These are phyloP conservation scores for Echinochloa phyllopogon DNA, from an alignment of 176 grass and related monocot species.

Conservation along the genomic window DNA sequence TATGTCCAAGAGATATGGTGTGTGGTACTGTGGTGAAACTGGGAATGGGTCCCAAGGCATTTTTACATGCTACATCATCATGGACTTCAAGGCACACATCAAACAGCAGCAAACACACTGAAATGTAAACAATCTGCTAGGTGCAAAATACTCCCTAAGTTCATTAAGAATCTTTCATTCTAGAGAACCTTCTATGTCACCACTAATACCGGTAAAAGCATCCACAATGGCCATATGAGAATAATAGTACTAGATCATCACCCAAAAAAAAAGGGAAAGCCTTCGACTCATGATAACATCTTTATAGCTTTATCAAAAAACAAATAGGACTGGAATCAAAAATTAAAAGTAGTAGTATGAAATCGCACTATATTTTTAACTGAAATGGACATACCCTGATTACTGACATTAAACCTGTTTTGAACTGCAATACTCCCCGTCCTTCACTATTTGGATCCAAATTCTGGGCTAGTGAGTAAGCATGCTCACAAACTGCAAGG, in stretches of 20 bases:
- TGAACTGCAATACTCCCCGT: slow-evolving; percentile 93
- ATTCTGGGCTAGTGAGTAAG: slow-evolving; percentile 76
- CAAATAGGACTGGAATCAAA: neutral
- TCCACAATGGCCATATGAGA: slow-evolving; percentile 18
- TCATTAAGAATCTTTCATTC: neutral
- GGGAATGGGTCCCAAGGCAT: slow-evolving; percentile 1
- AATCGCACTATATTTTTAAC: slow-evolving; percentile 15
- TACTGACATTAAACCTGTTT: slow-evolving; percentile 91
- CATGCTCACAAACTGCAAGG: slow-evolving; percentile 88
- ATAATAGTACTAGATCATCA: neutral
- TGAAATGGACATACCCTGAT: slow-evolving; percentile 70
- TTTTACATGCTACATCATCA: neutral
- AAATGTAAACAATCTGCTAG: neutral
- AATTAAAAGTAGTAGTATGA: neutral
- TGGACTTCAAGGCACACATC: neutral
- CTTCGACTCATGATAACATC: neutral
- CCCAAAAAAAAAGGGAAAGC: neutral
- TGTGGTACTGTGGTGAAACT: neutral
- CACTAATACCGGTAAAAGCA: neutral
- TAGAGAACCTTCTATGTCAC: neutral
- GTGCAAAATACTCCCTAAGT: neutral
- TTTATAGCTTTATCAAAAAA: slow-evolving; percentile 3
- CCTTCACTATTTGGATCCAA: slow-evolving; percentile 93
- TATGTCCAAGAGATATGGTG: slow-evolving; percentile 9
- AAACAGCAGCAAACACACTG: neutral